Evolutionary conservation across 1,139 yeast genomes (phyloP).

Genomic region (Nakaseomyces delphensis): DNA sequence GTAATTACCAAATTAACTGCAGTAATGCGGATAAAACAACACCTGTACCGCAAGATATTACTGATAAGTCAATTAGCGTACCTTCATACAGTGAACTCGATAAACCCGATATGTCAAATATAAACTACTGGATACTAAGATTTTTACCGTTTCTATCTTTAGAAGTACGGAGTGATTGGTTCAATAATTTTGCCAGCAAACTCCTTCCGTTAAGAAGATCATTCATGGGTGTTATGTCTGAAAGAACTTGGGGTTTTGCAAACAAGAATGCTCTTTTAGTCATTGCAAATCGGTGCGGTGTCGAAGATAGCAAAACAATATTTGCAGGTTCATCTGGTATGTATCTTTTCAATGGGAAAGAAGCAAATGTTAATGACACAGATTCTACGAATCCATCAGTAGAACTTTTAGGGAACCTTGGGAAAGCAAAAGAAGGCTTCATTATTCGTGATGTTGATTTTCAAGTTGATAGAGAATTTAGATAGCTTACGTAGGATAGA

Average conservation of each 20-base stretch:
- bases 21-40: slow-evolving; percentile 8
- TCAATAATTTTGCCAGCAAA: slow-evolving; percentile 7
- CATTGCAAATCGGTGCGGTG: slow-evolving; percentile 54
- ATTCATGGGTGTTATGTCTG: slow-evolving; percentile 37
- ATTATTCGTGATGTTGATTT: slow-evolving; percentile 43
- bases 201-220: slow-evolving; percentile 13
- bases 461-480: background rate
- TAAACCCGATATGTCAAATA: slow-evolving; percentile 35
- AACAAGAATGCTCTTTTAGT: slow-evolving; percentile 20
- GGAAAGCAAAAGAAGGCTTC: slow-evolving; percentile 56
- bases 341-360: slow-evolving; percentile 40
- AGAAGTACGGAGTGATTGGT: slow-evolving; percentile 19
- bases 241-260: slow-evolving; percentile 22
- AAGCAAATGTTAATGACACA: slow-evolving; percentile 24
- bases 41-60: slow-evolving; percentile 11
- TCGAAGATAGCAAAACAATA: slow-evolving; percentile 47
- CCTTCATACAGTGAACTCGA: slow-evolving; percentile 20
- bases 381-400: slow-evolving; percentile 44
- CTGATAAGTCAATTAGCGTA: slow-evolving; percentile 7
- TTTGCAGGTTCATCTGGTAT: slow-evolving; percentile 71
- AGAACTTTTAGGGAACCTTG: slow-evolving; percentile 44
- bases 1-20: slow-evolving; percentile 19
- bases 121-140: slow-evolving; percentile 65
- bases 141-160: slow-evolving; percentile 51
- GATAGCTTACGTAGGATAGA: background rate